A percentile compares a stretch with the other conserved stretches of the same genome.
phyloP scores from a whole-genome alignment of 768 basidiomycete genomes.

The Austroboletus festivus region DNA sequence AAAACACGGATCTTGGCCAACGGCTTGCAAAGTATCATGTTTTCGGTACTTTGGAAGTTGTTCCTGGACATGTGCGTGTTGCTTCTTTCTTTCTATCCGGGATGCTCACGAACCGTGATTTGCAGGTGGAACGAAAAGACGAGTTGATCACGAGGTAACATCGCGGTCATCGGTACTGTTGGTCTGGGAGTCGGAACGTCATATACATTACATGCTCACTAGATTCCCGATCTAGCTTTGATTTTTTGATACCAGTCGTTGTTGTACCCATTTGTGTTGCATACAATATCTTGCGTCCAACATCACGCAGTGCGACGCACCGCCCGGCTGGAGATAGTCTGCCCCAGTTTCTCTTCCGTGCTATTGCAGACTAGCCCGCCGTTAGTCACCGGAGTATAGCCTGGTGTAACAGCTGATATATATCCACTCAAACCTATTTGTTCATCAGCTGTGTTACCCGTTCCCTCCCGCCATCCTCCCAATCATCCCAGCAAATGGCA shows the following conservation, averaged over 20 bases:
- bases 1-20: slow-evolving; percentile 89
- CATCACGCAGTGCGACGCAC: too few relatives aligned
- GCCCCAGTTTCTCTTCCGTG: too few relatives aligned
- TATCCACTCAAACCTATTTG: too few relatives aligned
- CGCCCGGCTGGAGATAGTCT: too few relatives aligned
- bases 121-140: slow-evolving; percentile 37
- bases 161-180: too few relatives aligned
- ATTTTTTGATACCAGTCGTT: neutral
- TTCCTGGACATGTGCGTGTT: slow-evolving; percentile 81
- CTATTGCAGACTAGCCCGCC: too few relatives aligned
- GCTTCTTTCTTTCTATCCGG: neutral
- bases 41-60: slow-evolving; percentile 86
- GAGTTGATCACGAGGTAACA: neutral
- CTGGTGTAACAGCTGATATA: too few relatives aligned
- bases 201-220: neutral
- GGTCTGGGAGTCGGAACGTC: neutral
- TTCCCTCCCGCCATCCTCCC: slow-evolving; percentile 15
- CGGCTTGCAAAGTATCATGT: slow-evolving; percentile 88
- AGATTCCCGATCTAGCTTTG: neutral
- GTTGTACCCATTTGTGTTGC: neutral
- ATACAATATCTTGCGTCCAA: too few relatives aligned
- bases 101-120: neutral
- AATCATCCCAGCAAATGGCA: slow-evolving; percentile 42
- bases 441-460: slow-evolving; percentile 8
- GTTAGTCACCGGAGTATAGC: too few relatives aligned